Evolutionary conservation across 148 eudicot genomes (phyloP).

Genomic region (Camellia granthamiana): DNA sequence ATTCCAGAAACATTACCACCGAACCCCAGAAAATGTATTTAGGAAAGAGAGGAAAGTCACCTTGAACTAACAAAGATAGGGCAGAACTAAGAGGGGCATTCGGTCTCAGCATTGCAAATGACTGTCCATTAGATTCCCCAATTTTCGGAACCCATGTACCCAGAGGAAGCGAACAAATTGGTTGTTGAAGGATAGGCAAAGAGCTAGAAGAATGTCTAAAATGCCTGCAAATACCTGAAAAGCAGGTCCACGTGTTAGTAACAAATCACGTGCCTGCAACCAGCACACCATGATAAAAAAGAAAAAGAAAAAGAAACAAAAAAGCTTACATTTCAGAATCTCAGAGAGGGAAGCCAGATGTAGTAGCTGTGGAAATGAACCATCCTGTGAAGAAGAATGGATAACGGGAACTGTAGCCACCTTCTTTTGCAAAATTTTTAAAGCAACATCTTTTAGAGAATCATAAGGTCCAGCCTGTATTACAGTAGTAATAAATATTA

Average conservation of each 20-base stretch:
- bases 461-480: constrained; percentile 73
- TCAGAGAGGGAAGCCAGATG: constrained; percentile 84
- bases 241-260: constrained; percentile 19
- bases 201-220: constrained; percentile 73
- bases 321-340: constrained; percentile 66
- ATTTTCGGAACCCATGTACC: constrained; percentile 96
- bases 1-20: background rate
- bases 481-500: background rate
- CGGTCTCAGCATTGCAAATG: constrained; percentile 77
- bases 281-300: background rate
- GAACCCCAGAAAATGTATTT: background rate
- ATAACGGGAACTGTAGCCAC: constrained; percentile 78
- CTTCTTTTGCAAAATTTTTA: constrained; percentile 66
- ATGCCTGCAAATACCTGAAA: constrained; percentile 88
- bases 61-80: constrained; percentile 71
- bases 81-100: constrained; percentile 77
- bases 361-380: constrained; percentile 72
- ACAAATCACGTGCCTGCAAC: background rate
- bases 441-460: constrained; percentile 70
- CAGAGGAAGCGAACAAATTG: constrained; percentile 74
- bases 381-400: constrained; percentile 65
- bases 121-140: constrained; percentile 64
- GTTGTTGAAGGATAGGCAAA: constrained; percentile 86
- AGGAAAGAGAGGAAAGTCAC: constrained; percentile 32
- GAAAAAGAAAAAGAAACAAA: background rate